Percentiles rank a stretch among this genome's conserved stretches.
Conservation (phyloP, 345 rosid species). For the Sisymbrium altissimum region DNA sequence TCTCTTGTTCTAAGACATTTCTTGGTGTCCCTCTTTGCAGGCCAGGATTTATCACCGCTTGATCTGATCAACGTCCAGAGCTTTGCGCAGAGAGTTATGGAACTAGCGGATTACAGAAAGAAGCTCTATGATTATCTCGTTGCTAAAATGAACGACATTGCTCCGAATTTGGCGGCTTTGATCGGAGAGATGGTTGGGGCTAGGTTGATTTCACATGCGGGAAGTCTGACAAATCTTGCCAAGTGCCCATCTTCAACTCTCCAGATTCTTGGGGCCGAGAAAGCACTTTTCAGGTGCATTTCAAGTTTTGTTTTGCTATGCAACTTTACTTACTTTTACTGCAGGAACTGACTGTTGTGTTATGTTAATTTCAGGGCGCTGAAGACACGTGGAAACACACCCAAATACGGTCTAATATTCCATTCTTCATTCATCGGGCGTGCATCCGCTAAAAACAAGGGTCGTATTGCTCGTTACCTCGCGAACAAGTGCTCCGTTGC, state of each 20-base stretch:
- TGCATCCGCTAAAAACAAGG: slow-evolving; percentile 87
- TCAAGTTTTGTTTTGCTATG: background rate
- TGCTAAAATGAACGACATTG: slow-evolving; percentile 88
- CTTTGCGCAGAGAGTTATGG: slow-evolving; percentile 83
- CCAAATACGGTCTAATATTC: slow-evolving; percentile 90
- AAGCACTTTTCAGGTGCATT: slow-evolving; percentile 82
- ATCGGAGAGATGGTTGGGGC: slow-evolving; percentile 95
- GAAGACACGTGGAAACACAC: slow-evolving; percentile 96
- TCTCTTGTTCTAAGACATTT: background rate
- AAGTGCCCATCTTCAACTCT: slow-evolving; percentile 99
- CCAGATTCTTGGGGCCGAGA: slow-evolving; percentile 96
- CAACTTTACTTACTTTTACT: background rate
- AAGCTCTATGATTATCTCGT: slow-evolving; percentile 79
- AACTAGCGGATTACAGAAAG: slow-evolving; percentile 83
- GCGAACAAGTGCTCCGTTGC: slow-evolving; percentile 98
- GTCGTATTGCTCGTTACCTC: slow-evolving; percentile 92
- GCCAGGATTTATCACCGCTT: slow-evolving; percentile 78
- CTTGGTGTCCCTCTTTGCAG: slow-evolving; percentile 38
- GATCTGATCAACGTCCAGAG: slow-evolving; percentile 83
- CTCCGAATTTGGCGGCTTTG: slow-evolving; percentile 90
- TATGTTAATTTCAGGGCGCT: slow-evolving; percentile 53
- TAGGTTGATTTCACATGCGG: slow-evolving; percentile 93
- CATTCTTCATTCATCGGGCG: slow-evolving; percentile 93
- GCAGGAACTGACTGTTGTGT: background rate
- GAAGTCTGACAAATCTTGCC: slow-evolving; percentile 95